Evolutionary conservation across 352 stramenopile genomes (phyloP).

Genomic region (Phytophthora megakarya): DNA sequence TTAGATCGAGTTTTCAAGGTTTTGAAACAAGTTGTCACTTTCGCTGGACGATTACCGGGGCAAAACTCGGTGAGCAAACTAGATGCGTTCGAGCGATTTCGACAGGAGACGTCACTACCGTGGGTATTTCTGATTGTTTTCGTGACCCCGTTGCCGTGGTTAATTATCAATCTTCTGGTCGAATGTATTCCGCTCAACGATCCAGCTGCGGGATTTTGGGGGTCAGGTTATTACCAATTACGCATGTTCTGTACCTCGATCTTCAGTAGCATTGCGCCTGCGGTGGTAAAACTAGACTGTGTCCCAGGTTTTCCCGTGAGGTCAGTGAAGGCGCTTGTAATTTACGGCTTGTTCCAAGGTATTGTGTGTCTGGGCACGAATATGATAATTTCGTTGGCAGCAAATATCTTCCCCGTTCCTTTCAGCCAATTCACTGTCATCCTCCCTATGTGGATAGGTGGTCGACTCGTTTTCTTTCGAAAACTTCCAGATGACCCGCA

Average conservation of each 20-base stretch:
- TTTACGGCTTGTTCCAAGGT: conserved; percentile 20
- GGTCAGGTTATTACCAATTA: conserved; percentile 35
- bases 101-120: background rate
- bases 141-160: conserved; percentile 29
- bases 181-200: conserved; percentile 36
- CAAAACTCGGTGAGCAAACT: conserved; percentile 45
- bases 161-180: conserved; percentile 34
- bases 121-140: conserved; percentile 20
- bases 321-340: conserved; percentile 8
- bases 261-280: conserved; percentile 17
- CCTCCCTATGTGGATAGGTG: conserved; percentile 21
- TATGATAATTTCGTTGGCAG: conserved; percentile 12
- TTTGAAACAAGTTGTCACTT: background rate
- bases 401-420: conserved; percentile 42
- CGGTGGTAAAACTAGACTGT: conserved; percentile 28
- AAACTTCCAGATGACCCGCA: conserved; percentile 15
- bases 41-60: conserved; percentile 25
- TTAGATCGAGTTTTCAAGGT: background rate
- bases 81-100: conserved; percentile 30
- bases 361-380: conserved; percentile 28
- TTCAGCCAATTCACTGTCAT: conserved; percentile 37
- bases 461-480: conserved; percentile 18
- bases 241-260: conserved; percentile 28
- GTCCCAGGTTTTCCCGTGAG: conserved; percentile 32
- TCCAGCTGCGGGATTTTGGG: conserved; percentile 17